phyloP scores from a whole-genome alignment of 2,329 filamentous ascomycete genomes.

The Epichloe gansuensis region DNA sequence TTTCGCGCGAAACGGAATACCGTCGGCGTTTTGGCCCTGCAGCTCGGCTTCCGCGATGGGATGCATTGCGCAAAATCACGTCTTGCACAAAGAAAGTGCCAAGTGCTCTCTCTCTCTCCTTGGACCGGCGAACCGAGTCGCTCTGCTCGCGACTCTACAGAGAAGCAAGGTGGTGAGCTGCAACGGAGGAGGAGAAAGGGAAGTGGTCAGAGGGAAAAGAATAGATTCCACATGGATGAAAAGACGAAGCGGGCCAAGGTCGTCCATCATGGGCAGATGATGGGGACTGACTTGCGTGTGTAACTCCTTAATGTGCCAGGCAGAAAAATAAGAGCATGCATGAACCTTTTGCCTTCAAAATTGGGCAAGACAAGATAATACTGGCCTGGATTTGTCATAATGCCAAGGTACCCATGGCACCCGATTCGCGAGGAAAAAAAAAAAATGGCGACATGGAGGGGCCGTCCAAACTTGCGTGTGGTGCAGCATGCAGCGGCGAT shows the following conservation, averaged over 20 bases:
- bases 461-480: not conserved
- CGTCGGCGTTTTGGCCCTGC: constrained; percentile 18
- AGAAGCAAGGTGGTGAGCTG: not conserved
- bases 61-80: constrained; percentile 18
- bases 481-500: not conserved
- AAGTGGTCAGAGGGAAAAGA: not conserved
- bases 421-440: not conserved
- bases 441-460: not conserved
- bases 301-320: no score
- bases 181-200: not conserved
- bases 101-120: no score
- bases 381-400: constrained; percentile 1
- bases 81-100: not conserved
- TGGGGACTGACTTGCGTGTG: no score
- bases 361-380: not conserved
- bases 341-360: not conserved
- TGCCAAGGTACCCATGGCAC: not conserved
- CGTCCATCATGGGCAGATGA: not conserved
- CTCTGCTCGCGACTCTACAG: not conserved
- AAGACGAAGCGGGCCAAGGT: not conserved
- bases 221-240: not conserved
- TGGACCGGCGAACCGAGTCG: not conserved
- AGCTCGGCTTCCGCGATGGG: constrained; percentile 24
- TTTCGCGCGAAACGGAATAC: constrained; percentile 63
- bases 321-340: no score